Evolutionary conservation across 1,139 yeast genomes (phyloP).

Genomic region (Kodamaea arcana): DNA sequence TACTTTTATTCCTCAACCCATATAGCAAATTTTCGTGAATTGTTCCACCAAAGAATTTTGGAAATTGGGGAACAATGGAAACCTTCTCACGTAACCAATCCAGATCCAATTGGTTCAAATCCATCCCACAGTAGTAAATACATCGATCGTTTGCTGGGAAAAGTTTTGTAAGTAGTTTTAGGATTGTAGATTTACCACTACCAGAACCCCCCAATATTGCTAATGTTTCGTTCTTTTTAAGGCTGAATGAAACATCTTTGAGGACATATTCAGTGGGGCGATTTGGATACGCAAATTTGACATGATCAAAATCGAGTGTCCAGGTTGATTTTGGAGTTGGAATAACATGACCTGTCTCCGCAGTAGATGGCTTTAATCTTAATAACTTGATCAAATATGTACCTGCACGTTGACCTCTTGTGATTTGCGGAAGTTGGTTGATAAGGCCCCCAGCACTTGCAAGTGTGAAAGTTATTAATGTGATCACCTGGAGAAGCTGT

Average conservation of each 20-base stretch:
- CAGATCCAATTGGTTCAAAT: conserved; percentile 43
- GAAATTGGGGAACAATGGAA: conserved; percentile 65
- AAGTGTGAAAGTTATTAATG: conserved; percentile 70
- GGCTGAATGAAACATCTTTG: conserved; percentile 32
- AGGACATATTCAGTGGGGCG: conserved; percentile 24
- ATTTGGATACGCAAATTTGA: conserved; percentile 47
- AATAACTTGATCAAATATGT: conserved; percentile 48
- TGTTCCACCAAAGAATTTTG: conserved; percentile 63
- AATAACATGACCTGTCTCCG: conserved; percentile 26
- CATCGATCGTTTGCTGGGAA: conserved; percentile 34
- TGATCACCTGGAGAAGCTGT: conserved; percentile 64
- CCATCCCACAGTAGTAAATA: conserved; percentile 35
- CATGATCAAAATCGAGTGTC: conserved; percentile 37
- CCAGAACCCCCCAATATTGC: conserved; percentile 78
- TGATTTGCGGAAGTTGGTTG: conserved; percentile 67
- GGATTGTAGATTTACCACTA: conserved; percentile 72
- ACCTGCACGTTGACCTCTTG: conserved; percentile 73
- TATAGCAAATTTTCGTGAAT: conserved; percentile 63
- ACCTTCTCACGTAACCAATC: conserved; percentile 50
- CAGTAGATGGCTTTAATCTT: conserved; percentile 25
- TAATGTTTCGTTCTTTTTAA: conserved; percentile 46
- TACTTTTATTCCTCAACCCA: conserved; percentile 33
- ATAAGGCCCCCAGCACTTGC: conserved; percentile 58
- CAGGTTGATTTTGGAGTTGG: conserved; percentile 14
- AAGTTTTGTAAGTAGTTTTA: conserved; percentile 50